These are phyloP conservation scores for Ciborinia camelliae DNA, from an alignment of 2,329 filamentous ascomycete genomes.

Conservation along the genomic window DNA sequence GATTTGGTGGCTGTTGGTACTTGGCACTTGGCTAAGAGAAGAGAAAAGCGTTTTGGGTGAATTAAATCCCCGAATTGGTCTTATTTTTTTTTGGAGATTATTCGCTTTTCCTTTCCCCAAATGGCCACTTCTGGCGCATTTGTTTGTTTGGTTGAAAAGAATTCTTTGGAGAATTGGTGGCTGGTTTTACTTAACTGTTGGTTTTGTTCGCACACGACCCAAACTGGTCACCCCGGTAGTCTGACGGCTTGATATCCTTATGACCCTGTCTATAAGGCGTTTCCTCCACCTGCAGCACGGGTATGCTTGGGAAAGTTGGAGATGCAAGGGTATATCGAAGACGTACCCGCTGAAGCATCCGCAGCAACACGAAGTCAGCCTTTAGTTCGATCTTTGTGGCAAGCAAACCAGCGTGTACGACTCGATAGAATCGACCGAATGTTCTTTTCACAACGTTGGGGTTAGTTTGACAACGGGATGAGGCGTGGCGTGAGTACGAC, in stretches of 20 bases:
- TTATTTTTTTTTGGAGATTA: not conserved
- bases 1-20: not conserved
- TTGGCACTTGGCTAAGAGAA: not conserved
- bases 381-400: constrained; percentile 23
- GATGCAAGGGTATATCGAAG: constrained; percentile 6
- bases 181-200: constrained; percentile 7
- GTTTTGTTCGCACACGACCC: constrained; percentile 14
- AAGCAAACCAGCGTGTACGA: constrained; percentile 27
- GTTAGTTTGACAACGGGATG: constrained; percentile 17
- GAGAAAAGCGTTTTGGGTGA: not conserved
- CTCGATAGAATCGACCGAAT: constrained; percentile 26
- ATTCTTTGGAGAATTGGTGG: constrained; percentile 15
- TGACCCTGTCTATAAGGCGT: constrained; percentile 10
- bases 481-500: constrained; percentile 13
- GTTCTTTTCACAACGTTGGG: constrained; percentile 17
- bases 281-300: constrained; percentile 3
- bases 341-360: constrained; percentile 19
- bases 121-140: not conserved
- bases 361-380: constrained; percentile 28
- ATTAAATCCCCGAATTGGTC: not conserved
- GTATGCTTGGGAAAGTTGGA: not conserved
- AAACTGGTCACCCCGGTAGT: constrained; percentile 14
- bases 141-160: not conserved
- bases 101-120: not conserved
- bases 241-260: constrained; percentile 14